These are phyloP conservation scores for Talaromyces proteolyticus DNA, from an alignment of 495 filamentous ascomycete species.

Conservation along the genomic window DNA sequence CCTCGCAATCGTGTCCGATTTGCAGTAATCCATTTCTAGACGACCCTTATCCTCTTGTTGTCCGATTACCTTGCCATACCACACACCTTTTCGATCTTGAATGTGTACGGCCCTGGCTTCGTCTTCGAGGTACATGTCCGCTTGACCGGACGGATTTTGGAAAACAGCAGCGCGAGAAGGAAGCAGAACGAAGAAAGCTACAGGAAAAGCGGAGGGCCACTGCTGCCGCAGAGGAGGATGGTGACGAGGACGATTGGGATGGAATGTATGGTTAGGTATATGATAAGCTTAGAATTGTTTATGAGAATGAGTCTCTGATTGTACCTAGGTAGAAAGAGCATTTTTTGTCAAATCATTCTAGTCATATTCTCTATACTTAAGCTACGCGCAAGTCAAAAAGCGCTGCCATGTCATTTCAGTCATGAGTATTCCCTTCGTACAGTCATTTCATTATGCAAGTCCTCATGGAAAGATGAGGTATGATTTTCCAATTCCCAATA, in stretches of 20 bases:
- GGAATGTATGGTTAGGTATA: constrained; percentile 65
- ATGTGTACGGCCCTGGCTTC: constrained; percentile 90
- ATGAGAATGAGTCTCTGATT: neutral
- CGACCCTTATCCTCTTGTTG: constrained; percentile 72
- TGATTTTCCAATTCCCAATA: neutral
- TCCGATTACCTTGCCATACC: constrained; percentile 76
- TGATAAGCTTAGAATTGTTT: constrained; percentile 2
- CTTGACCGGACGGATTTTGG: constrained; percentile 75
- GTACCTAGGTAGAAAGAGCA: neutral
- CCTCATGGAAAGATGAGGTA: neutral
- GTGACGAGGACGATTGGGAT: constrained; percentile 61
- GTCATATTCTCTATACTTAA: neutral
- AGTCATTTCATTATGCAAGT: neutral
- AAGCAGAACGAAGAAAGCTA: constrained; percentile 41
- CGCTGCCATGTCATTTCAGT: neutral
- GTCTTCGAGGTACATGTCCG: constrained; percentile 83
- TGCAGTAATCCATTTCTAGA: constrained; percentile 81
- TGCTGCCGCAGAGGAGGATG: constrained; percentile 32
- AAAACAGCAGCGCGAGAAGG: constrained; percentile 63
- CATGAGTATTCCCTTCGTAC: neutral
- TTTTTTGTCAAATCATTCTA: neutral
- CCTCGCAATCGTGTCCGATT: constrained; percentile 73
- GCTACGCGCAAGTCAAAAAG: neutral
- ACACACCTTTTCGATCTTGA: constrained; percentile 87
- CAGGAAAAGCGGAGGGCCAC: constrained; percentile 27